Evolutionary conservation across 2,329 filamentous ascomycete species (phyloP).

Genomic region (Grosmannia clavigera): DNA sequence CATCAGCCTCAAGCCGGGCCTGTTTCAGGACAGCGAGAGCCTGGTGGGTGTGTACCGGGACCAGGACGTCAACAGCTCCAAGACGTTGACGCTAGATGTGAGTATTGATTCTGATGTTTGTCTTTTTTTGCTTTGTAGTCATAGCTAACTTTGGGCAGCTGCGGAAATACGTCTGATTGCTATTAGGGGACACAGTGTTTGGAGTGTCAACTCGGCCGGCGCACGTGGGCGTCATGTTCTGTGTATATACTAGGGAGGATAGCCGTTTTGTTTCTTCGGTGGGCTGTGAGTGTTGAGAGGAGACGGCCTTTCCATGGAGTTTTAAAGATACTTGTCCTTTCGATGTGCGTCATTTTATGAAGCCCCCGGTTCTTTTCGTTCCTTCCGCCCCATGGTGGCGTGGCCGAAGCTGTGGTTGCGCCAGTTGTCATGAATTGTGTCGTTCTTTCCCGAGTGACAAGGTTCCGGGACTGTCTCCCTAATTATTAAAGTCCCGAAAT

Average conservation of each 20-base stretch:
- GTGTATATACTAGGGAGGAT: neutral
- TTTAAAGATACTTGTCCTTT: no score
- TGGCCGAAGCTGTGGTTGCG: neutral
- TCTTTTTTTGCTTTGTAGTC: neutral
- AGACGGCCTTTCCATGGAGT: no score
- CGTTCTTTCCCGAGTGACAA: neutral
- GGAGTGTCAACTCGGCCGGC: neutral
- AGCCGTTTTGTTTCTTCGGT: no score
- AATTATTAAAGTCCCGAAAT: neutral
- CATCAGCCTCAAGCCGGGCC: conserved; percentile 76
- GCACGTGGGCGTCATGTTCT: neutral
- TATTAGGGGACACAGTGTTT: neutral
- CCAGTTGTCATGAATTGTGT: neutral
- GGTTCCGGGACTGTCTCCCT: no score
- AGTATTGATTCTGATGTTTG: conserved; percentile 30
- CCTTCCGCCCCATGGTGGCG: neutral
- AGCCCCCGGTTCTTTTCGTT: neutral
- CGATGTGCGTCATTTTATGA: no score
- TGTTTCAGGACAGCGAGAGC: conserved; percentile 95
- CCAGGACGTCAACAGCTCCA: conserved; percentile 83
- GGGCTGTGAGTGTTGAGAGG: no score
- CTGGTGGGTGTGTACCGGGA: conserved; percentile 92
- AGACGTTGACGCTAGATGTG: conserved; percentile 88
- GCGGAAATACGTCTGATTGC: conserved; percentile 5
- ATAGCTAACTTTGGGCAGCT: conserved; percentile 2